Base-by-base conservation (phyloP, 106 monocot genomes). In the Acorus gramineus region DNA sequence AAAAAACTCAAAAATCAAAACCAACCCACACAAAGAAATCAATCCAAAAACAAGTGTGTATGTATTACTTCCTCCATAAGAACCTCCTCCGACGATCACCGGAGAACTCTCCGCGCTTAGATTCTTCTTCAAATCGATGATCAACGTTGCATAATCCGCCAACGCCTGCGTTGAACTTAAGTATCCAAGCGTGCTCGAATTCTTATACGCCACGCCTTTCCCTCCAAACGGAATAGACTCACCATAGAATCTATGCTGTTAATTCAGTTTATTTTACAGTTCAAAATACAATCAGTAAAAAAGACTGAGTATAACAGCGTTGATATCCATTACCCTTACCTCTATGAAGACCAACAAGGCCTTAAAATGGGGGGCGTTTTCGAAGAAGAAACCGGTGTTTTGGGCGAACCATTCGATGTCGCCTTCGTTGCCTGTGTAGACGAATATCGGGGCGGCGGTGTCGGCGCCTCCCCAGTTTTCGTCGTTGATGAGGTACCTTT, bases 401-500 rank as follows among this genome's bases (percentile, higher is more conserved):
- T 42, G 7, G 2, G 56, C 62, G 6, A 56, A 69, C 51, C 10
- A 45, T 1, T 73, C 66, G 59, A 84, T 43, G 8, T 47, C 44
- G 13, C 56, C 62, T 44, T 84, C 84, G 42, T 69, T 61, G 2
- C 84, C 80, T 0, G 76, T 66, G 77, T 80, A 84, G 4, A 84
- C 66, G n/a, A 84, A 80, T 52, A 84, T 80, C 1, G 80, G 84
- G 0, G 77, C 28, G 5, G 11, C 44, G 5, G 8, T 49, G 8
- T 13, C 45, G 11, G 77, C 69, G 10, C 80, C 80, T 7, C 84
- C 77, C 84, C 77, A 84, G 43, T 80, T 1, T 7, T 50, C 60
- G 60, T 11, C 28, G 46, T 80, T 74, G 10, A 84, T 62, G 10
- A 72, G 50, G 57, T 77, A 80, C 44, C 70, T 65, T 57, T 84